phyloP scores from a whole-genome alignment of 306 rosid species.

The Cyamopsis tetragonoloba region DNA sequence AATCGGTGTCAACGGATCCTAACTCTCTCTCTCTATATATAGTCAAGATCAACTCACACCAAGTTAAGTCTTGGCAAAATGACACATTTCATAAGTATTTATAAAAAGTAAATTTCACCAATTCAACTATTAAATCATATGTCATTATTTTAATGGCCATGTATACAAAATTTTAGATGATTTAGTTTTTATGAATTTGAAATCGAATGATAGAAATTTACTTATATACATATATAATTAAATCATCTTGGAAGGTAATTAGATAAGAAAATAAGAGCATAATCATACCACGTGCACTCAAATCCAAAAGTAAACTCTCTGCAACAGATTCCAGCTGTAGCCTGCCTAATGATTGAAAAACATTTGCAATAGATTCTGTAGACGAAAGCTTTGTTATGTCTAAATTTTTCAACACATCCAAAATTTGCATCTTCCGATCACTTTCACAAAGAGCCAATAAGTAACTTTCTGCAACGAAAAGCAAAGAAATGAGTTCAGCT shows the following conservation, averaged over 20 bases:
- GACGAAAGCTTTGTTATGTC: slow-evolving; percentile 58
- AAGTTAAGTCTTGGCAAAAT: no score
- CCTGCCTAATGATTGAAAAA: slow-evolving; percentile 74
- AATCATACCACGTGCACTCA: slow-evolving; percentile 54
- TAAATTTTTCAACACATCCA: slow-evolving; percentile 52
- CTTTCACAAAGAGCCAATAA: slow-evolving; percentile 76
- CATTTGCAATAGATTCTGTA: slow-evolving; percentile 22
- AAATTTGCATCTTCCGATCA: slow-evolving; percentile 49
- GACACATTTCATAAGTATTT: no score
- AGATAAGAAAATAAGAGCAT: slow-evolving; percentile 24
- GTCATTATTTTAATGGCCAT: no score
- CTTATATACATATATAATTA: no score
- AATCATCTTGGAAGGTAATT: slow-evolving; percentile 13
- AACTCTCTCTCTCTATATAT: no score
- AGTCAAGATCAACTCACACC: no score
- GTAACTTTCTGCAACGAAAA: slow-evolving; percentile 75
- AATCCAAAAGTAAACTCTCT: slow-evolving; percentile 52
- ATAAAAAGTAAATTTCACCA: no score
- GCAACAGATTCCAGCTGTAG: slow-evolving; percentile 47
- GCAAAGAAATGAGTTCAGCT: slow-evolving; percentile 20
- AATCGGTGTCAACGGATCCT: no score
- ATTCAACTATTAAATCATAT: no score
- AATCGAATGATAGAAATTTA: no score
- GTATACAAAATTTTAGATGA: no score
- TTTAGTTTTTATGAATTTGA: no score